Conservation (phyloP, 2,329 filamentous ascomycete species). For the Botrytis paeoniae region DNA sequence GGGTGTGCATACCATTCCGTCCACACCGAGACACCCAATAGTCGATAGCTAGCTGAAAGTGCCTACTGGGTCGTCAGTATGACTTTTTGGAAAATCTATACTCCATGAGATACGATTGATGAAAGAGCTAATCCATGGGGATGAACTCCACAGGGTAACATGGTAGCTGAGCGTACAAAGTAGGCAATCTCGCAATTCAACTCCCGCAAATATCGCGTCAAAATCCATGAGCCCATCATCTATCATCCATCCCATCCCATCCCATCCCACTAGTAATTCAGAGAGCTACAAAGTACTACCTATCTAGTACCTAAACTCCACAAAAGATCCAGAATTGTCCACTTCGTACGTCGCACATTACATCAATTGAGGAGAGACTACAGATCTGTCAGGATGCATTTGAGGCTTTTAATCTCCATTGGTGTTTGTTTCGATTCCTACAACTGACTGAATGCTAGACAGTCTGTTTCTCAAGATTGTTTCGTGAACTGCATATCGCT, state of each 20-base stretch:
- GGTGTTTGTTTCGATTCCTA: not conserved
- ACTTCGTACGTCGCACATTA: not conserved
- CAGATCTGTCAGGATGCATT: not conserved
- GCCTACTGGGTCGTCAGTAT: not conserved
- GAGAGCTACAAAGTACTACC: not conserved
- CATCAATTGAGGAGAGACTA: not conserved
- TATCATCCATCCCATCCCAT: not conserved
- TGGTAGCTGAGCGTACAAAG: not conserved
- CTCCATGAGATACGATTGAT: not conserved
- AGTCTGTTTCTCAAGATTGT: not conserved
- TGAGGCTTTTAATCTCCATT: not conserved
- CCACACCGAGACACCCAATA: not conserved
- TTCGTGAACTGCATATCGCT: not conserved
- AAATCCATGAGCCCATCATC: not conserved
- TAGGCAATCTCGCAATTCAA: not conserved
- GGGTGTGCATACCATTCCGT: not conserved
- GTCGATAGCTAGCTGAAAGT: not conserved
- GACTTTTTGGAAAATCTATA: not conserved
- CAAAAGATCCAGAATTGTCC: not conserved
- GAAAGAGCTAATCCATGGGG: not conserved
- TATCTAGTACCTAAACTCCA: not conserved
- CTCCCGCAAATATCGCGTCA: not conserved
- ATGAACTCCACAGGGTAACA: not conserved
- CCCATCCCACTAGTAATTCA: not conserved
- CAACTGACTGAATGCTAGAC: not conserved